Evolutionary conservation across 1,139 yeast species (phyloP).

Genomic region (Taiozyma onychis): DNA sequence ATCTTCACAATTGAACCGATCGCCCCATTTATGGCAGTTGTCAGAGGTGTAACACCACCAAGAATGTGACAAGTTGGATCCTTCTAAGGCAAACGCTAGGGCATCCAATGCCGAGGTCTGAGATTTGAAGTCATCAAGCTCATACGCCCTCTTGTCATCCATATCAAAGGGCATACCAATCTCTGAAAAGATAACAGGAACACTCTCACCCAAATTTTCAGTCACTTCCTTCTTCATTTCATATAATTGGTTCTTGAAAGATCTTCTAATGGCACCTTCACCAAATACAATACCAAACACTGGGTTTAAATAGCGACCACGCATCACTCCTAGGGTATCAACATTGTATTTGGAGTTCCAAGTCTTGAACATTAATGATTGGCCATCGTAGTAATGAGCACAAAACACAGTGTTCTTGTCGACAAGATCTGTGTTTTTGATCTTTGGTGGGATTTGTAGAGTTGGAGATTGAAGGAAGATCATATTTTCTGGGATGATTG

Average conservation of each 20-base stretch:
- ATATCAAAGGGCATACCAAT: conserved; percentile 98
- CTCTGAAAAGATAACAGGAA: conserved; percentile 80
- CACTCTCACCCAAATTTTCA: conserved; percentile 44
- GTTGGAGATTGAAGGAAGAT: conserved; percentile 82
- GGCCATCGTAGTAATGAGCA: conserved; percentile 91
- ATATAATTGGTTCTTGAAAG: conserved; percentile 58
- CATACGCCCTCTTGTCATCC: conserved; percentile 70
- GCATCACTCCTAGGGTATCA: conserved; percentile 85
- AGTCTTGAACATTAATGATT: conserved; percentile 83
- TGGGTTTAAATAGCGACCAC: conserved; percentile 72
- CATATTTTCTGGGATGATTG: conserved; percentile 40
- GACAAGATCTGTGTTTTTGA: conserved; percentile 48
- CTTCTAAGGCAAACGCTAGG: conserved; percentile 69
- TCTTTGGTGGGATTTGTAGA: conserved; percentile 67
- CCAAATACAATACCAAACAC: conserved; percentile 77
- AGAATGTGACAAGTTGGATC: conserved; percentile 63
- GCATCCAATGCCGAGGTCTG: conserved; percentile 88
- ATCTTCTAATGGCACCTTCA: conserved; percentile 67
- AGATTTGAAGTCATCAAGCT: conserved; percentile 55
- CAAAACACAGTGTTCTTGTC: conserved; percentile 68
- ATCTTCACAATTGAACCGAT: conserved; percentile 90
- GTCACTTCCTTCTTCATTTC: conserved; percentile 61
- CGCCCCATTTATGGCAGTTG: conserved; percentile 82
- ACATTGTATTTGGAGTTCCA: conserved; percentile 79
- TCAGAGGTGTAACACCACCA: conserved; percentile 78